Evolutionary conservation across 2,329 filamentous ascomycete species (phyloP).

Genomic region (Dactylonectria macrodidyma): DNA sequence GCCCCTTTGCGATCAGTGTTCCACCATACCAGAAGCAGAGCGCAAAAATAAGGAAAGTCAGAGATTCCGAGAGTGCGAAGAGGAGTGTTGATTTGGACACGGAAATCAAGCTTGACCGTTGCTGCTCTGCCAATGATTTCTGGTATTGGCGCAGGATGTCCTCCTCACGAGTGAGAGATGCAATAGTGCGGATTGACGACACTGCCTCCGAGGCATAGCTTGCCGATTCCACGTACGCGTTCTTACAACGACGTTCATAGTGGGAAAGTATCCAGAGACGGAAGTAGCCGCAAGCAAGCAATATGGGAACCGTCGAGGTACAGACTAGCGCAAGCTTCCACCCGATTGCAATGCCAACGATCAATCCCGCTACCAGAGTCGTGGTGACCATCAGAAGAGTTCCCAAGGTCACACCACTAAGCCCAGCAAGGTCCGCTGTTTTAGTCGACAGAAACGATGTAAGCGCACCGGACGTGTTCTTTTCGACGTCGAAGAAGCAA

Average conservation of each 20-base stretch:
- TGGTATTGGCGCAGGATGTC: conserved; percentile 13
- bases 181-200: conserved; percentile 35
- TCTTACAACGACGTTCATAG: conserved; percentile 23
- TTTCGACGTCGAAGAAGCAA: conserved; percentile 47
- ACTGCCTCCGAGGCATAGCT: conserved; percentile 32
- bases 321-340: conserved; percentile 63
- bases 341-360: conserved; percentile 49
- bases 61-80: conserved; percentile 27
- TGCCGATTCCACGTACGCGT: conserved; percentile 11
- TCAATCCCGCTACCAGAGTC: conserved; percentile 22
- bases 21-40: conserved; percentile 40
- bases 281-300: conserved; percentile 58
- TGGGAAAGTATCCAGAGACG: conserved; percentile 50
- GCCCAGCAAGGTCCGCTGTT: conserved; percentile 19
- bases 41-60: conserved; percentile 18
- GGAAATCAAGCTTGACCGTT: conserved; percentile 12
- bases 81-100: conserved; percentile 16
- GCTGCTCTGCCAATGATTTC: neutral
- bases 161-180: conserved; percentile 27
- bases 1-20: conserved; percentile 11
- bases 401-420: conserved; percentile 33
- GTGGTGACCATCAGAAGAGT: conserved; percentile 18
- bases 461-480: conserved; percentile 41
- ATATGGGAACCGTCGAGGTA: conserved; percentile 56
- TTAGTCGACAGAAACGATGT: conserved; percentile 42